phyloP scores from a whole-genome alignment of 495 filamentous ascomycete species.

The Penicillium waksmanii region DNA sequence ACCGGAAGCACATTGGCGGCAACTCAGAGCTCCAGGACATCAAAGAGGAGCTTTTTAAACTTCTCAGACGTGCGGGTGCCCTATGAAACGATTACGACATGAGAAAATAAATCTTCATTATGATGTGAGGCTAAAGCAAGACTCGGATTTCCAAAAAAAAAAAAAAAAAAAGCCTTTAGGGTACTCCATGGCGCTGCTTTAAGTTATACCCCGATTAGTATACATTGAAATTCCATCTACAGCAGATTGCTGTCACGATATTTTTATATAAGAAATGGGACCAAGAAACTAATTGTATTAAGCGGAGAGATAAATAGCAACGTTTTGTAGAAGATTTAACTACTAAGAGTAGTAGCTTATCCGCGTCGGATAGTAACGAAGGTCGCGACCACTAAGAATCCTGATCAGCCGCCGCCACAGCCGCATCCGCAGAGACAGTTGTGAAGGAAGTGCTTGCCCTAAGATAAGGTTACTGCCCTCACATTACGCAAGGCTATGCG shows the following conservation, averaged over 20 bases:
- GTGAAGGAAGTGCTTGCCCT: not conserved
- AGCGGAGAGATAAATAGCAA: not conserved
- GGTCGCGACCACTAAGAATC: too few relatives aligned
- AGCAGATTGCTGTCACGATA: too few relatives aligned
- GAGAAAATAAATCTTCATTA: too few relatives aligned
- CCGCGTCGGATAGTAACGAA: not conserved
- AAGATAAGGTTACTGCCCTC: not conserved
- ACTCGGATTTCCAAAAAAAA: too few relatives aligned
- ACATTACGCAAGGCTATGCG: conserved; percentile 6
- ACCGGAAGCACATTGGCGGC: conserved; percentile 77
- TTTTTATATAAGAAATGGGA: too few relatives aligned
- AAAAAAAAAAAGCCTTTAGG: too few relatives aligned
- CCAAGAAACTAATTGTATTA: too few relatives aligned
- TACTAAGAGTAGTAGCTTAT: not conserved
- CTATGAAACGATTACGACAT: not conserved
- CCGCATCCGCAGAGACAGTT: too few relatives aligned
- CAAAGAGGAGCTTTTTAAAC: not conserved
- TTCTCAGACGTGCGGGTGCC: not conserved
- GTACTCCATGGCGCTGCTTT: not conserved
- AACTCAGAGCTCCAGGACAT: conserved; percentile 75
- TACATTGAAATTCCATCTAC: too few relatives aligned
- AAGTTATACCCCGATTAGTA: not conserved
- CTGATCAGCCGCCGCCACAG: too few relatives aligned
- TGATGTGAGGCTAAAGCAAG: too few relatives aligned
- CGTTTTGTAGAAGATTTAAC: not conserved